phyloP scores from a whole-genome alignment of 129 eudicot species.

The Lactuca sativa region DNA sequence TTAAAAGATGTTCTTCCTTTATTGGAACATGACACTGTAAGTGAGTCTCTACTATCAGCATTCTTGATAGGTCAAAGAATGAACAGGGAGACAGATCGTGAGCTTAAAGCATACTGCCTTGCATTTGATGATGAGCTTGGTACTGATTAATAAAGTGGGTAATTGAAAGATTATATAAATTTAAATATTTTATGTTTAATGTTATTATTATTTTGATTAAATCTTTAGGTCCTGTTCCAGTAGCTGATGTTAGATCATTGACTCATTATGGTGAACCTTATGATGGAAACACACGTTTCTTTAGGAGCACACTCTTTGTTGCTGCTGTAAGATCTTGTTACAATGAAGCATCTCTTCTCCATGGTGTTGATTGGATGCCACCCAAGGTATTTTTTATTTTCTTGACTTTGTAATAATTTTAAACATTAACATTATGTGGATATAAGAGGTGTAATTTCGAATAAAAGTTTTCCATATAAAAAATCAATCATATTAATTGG shows the following conservation, averaged over 20 bases:
- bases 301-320: slow-evolving; percentile 94
- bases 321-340: slow-evolving; percentile 98
- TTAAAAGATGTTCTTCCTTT: slow-evolving; percentile 84
- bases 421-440: background rate
- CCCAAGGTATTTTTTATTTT: slow-evolving; percentile 58
- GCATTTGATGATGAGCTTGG: slow-evolving; percentile 95
- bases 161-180: slow-evolving; percentile 19
- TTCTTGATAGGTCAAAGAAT: slow-evolving; percentile 96
- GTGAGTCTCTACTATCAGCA: slow-evolving; percentile 88
- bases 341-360: slow-evolving; percentile 92
- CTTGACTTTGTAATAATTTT: background rate
- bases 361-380: slow-evolving; percentile 99
- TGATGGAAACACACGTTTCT: slow-evolving; percentile 96
- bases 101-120: slow-evolving; percentile 94
- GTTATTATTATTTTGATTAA: slow-evolving; percentile 3
- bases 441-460: background rate
- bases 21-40: slow-evolving; percentile 44
- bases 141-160: slow-evolving; percentile 37
- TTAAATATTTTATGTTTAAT: slow-evolving; percentile 10
- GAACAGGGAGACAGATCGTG: slow-evolving; percentile 98
- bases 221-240: slow-evolving; percentile 74
- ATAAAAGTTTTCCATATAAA: background rate
- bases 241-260: slow-evolving; percentile 91
- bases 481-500: background rate
- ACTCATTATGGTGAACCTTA: slow-evolving; percentile 99